Percentiles rank a stretch among this genome's conserved stretches.
Evolutionary conservation across 2,329 filamentous ascomycete genomes (phyloP).

Genomic region (Ceratocystis colombiana): DNA sequence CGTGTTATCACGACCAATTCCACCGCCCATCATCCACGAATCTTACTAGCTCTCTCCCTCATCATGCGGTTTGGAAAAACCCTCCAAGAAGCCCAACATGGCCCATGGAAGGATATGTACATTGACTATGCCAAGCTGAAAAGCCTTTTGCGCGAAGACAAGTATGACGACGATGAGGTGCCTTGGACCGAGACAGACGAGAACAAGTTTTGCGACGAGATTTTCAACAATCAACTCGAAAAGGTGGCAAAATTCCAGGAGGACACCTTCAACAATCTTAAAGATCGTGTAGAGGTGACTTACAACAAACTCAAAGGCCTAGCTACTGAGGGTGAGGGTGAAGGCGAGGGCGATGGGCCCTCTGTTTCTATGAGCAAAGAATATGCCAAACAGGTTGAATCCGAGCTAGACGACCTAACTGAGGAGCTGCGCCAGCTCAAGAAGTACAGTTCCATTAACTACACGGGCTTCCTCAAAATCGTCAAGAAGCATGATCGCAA

Average conservation of each 20-base stretch:
- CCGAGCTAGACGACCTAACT: constrained; percentile 76
- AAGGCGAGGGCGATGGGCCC: constrained; percentile 37
- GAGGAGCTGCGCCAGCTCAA: constrained; percentile 88
- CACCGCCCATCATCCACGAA: background rate
- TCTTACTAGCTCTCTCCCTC: constrained; percentile 14
- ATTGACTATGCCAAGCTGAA: constrained; percentile 95
- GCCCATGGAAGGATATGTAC: constrained; percentile 86
- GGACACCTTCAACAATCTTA: constrained; percentile 54
- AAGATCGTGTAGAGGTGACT: constrained; percentile 44
- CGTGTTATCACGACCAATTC: background rate
- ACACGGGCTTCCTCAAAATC: constrained; percentile 94
- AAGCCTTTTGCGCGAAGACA: constrained; percentile 70
- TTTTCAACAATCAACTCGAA: constrained; percentile 88
- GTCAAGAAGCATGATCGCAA: constrained; percentile 98
- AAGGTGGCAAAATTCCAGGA: constrained; percentile 88
- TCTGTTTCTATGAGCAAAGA: constrained; percentile 37
- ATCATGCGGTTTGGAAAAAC: constrained; percentile 91
- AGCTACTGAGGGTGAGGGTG: constrained; percentile 52
- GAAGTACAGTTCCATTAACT: constrained; percentile 92
- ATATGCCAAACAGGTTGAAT: constrained; percentile 59
- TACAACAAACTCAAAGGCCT: constrained; percentile 70
- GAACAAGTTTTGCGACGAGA: constrained; percentile 84
- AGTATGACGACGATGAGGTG: constrained; percentile 48
- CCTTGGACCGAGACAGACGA: constrained; percentile 92
- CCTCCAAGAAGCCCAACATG: constrained; percentile 66